A percentile compares a stretch with the other conserved stretches of the same genome.
Evolutionary conservation across 1,139 yeast species (phyloP).

Genomic region (Debaryomyces subglobosus): DNA sequence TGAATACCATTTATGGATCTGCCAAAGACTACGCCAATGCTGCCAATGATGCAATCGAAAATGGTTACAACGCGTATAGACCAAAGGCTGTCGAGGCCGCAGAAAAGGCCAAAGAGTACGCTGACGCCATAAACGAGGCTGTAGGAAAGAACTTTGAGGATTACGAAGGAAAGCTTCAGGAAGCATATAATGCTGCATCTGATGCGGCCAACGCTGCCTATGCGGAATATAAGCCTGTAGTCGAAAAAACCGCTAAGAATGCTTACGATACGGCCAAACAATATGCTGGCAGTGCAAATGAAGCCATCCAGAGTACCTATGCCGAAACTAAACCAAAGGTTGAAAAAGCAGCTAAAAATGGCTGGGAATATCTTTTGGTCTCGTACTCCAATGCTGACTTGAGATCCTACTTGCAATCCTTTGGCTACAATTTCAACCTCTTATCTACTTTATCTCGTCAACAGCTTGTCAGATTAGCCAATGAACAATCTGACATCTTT

Average conservation of each 20-base stretch:
- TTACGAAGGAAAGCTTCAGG: slow-evolving; percentile 12
- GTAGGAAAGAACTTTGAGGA: slow-evolving; percentile 9
- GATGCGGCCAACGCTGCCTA: slow-evolving; percentile 9
- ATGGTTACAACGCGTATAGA: slow-evolving; percentile 14
- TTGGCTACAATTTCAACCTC: slow-evolving; percentile 45
- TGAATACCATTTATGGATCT: slow-evolving; percentile 7
- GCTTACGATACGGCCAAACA: slow-evolving; percentile 14
- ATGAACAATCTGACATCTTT: slow-evolving; percentile 40
- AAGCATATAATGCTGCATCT: slow-evolving; percentile 10
- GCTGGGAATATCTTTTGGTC: slow-evolving; percentile 22
- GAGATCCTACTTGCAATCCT: slow-evolving; percentile 52
- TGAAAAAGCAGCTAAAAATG: slow-evolving; percentile 15
- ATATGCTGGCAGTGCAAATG: slow-evolving; percentile 10
- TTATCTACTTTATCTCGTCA: slow-evolving; percentile 42
- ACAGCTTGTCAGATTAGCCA: slow-evolving; percentile 50
- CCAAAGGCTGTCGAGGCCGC: slow-evolving; percentile 13
- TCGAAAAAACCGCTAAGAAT: slow-evolving; percentile 13
- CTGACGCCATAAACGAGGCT: slow-evolving; percentile 7
- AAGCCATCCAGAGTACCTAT: slow-evolving; percentile 10
- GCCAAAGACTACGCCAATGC: slow-evolving; percentile 7
- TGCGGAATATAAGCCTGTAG: slow-evolving; percentile 10
- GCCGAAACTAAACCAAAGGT: slow-evolving; percentile 13
- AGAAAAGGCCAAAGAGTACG: slow-evolving; percentile 10
- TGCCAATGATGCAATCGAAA: slow-evolving; percentile 11
- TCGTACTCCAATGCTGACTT: slow-evolving; percentile 60